Base-by-base conservation (phyloP, 257 asterid species). In the Nicotiana otophora region DNA sequence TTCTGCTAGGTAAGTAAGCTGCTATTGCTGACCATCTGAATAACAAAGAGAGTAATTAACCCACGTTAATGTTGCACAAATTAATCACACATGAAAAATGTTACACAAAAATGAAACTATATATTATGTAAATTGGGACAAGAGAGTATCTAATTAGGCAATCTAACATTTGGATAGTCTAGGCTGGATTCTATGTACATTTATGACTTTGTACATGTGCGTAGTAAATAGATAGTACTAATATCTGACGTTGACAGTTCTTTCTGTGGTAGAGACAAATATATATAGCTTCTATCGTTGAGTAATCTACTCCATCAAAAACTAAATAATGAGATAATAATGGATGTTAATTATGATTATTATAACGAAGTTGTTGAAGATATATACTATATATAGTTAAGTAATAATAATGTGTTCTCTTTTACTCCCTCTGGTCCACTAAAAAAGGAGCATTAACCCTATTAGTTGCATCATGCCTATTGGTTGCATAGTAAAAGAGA, bases 11-110 rank as follows among this genome's bases (percentile, higher is more conserved):
- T 55, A 87, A 78, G 7, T 82, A 81, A 30, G 68, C 8, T 8
- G 85, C 85, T 53, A 85, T 83, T 9, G 85, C 65, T 39, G 90
- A 81, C 90, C 88, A 87, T 77, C 90, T 87, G 20, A 11, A 57
- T 68, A 26, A 78, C 16, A 65, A n/a, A 54, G 5, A 33, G 61
- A 33, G 42, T 1, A 55, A 20, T 10, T 23, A 15, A 77, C 1
- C 23, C 2, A 10, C 5, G 19, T 17, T 55, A 17, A 19, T 28
- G 19, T 55, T 3, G 30, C 23, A 23, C 2, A 39, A 39, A 39
- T 42, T 72, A 23, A 12, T 23, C 79, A 72, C 7, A 14, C 55
- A 36, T 69, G 10, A 42, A 70, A 42, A 42, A 20, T 0, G 0
- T 39, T n/a, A 70, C 7, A 20, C 11, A 2, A 39, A 42, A 57